Percentiles rank a stretch among this genome's conserved stretches.
Conservation (phyloP, 129 eudicot species). For the Scalesia atractyloides region DNA sequence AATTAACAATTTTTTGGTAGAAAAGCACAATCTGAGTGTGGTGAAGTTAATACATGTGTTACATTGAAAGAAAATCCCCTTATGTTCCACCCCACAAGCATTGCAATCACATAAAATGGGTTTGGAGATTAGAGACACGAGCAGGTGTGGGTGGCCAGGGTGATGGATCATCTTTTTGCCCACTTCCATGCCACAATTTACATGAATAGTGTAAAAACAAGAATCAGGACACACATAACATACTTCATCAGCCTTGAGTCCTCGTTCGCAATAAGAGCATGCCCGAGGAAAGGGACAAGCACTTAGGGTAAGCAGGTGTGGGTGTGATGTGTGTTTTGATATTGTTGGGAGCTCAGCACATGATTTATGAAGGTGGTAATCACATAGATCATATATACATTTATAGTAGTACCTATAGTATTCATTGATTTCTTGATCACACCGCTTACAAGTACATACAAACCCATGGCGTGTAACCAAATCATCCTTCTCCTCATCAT, state of each 20-base stretch:
- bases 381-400: background rate
- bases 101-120: slow-evolving; percentile 4
- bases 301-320: background rate
- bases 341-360: slow-evolving; percentile 1
- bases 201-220: background rate
- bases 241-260: background rate
- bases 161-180: background rate
- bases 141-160: slow-evolving; percentile 18
- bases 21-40: slow-evolving; percentile 15
- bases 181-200: background rate
- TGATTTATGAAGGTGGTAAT: slow-evolving; percentile 4
- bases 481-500: background rate
- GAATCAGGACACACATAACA: background rate
- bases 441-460: background rate
- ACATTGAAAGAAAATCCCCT: slow-evolving; percentile 21
- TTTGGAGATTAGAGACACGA: background rate
- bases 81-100: slow-evolving; percentile 6
- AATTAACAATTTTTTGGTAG: slow-evolving; percentile 14
- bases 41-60: slow-evolving; percentile 4
- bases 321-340: background rate
- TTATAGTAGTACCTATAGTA: slow-evolving; percentile 10
- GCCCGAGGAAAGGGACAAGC: background rate
- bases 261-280: background rate
- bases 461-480: background rate
- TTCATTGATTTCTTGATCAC: slow-evolving; percentile 1